A percentile compares a stretch with the other conserved stretches of the same genome.
These are phyloP conservation scores for Didymellaceae sp. DNA, from an alignment of 2,329 filamentous ascomycete species.

Conservation along the genomic window DNA sequence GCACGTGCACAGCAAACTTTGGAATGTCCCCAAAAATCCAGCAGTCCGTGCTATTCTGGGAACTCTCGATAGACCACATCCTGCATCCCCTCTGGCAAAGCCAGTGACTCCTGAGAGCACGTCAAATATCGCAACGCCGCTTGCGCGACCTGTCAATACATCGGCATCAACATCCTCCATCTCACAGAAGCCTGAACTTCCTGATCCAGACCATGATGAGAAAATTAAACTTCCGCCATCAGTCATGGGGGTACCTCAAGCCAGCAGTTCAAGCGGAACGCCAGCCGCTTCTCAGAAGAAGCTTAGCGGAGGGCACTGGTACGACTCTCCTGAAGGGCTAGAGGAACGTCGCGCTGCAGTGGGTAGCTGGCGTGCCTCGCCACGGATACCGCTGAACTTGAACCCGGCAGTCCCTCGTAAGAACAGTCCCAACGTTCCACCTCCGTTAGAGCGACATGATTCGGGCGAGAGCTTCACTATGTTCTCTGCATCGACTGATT, in stretches of 20 bases:
- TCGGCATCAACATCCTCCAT: slow-evolving; percentile 7
- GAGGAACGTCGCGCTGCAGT: slow-evolving; percentile 48
- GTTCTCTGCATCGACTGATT: slow-evolving; percentile 68
- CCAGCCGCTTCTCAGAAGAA: slow-evolving; percentile 18
- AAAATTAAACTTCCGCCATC: slow-evolving; percentile 46
- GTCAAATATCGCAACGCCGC: slow-evolving; percentile 63
- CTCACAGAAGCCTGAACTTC: slow-evolving; percentile 29
- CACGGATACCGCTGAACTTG: slow-evolving; percentile 58
- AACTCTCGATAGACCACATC: slow-evolving; percentile 41
- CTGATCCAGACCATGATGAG: slow-evolving; percentile 48
- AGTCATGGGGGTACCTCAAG: slow-evolving; percentile 18
- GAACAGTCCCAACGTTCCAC: slow-evolving; percentile 44
- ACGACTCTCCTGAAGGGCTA: slow-evolving; percentile 41
- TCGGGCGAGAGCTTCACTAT: slow-evolving; percentile 69
- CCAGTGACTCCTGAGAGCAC: slow-evolving; percentile 54
- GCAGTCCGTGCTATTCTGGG: slow-evolving; percentile 43
- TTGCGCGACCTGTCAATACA: slow-evolving; percentile 54
- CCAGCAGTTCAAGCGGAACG: not conserved
- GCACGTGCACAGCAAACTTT: slow-evolving; percentile 32
- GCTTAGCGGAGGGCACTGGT: slow-evolving; percentile 45
- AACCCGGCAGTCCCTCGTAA: slow-evolving; percentile 51
- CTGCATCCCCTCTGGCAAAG: slow-evolving; percentile 24
- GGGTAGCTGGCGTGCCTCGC: slow-evolving; percentile 57
- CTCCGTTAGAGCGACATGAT: slow-evolving; percentile 57
- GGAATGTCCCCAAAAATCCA: slow-evolving; percentile 33